A percentile compares a stretch with the other conserved stretches of the same genome.
These are phyloP conservation scores for Blastobotrys robertii DNA, from an alignment of 805 yeast species.

Conservation along the genomic window DNA sequence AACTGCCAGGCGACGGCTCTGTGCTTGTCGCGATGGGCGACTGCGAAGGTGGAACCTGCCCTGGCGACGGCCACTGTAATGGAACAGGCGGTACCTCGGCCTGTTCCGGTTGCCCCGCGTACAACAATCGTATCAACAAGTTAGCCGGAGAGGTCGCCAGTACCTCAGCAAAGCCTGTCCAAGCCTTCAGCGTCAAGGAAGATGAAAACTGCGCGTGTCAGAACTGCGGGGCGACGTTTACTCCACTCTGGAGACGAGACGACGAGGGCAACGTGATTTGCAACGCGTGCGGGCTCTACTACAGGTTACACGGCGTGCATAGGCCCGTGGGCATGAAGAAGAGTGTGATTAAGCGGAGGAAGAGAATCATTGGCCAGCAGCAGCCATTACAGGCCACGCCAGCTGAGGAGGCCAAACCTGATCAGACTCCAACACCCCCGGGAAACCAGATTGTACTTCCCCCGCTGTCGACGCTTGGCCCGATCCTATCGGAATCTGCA, in stretches of 20 bases:
- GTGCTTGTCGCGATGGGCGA: background rate
- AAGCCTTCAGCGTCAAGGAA: no score
- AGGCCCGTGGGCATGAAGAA: slow-evolving; percentile 71
- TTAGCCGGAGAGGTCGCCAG: slow-evolving; percentile 2
- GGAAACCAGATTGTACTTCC: background rate
- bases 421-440: background rate
- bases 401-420: background rate
- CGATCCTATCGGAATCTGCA: background rate
- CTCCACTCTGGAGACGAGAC: slow-evolving; percentile 82
- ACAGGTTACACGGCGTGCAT: slow-evolving; percentile 62
- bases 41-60: slow-evolving; percentile 42
- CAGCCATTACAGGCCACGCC: slow-evolving; percentile 6
- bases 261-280: slow-evolving; percentile 76
- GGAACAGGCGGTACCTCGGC: slow-evolving; percentile 81
- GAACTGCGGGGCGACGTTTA: slow-evolving; percentile 76
- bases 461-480: background rate
- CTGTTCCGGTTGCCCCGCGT: slow-evolving; percentile 79
- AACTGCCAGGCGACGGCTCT: slow-evolving; percentile 4
- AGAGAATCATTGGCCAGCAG: slow-evolving; percentile 33
- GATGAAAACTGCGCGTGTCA: slow-evolving; percentile 44
- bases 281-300: slow-evolving; percentile 77
- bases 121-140: slow-evolving; percentile 45
- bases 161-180: no score
- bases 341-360: slow-evolving; percentile 64
- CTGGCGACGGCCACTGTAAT: slow-evolving; percentile 72